A percentile compares a stretch with the other conserved stretches of the same genome.
These are phyloP conservation scores for Iberis pinnata DNA, from an alignment of 345 rosid species.

Conservation along the genomic window DNA sequence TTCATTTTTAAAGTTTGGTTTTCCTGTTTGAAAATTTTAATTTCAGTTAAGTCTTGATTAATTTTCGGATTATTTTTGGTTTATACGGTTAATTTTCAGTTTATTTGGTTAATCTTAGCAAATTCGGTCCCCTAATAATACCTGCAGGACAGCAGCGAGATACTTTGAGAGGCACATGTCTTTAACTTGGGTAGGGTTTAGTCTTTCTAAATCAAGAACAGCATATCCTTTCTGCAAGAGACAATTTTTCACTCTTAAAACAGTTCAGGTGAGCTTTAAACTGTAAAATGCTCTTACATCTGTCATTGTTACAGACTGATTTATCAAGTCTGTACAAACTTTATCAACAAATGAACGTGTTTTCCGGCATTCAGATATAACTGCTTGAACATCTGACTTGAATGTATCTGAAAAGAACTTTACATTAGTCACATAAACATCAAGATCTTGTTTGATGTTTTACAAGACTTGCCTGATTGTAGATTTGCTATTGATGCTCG, in stretches of 20 bases:
- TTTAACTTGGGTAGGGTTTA: slow-evolving; percentile 44
- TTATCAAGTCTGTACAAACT: slow-evolving; percentile 44
- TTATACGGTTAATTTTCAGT: too few relatives aligned
- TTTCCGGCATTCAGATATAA: slow-evolving; percentile 62
- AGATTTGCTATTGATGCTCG: slow-evolving; percentile 51
- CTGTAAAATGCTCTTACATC: slow-evolving; percentile 44
- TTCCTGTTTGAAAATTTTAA: too few relatives aligned
- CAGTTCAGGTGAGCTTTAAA: slow-evolving; percentile 2
- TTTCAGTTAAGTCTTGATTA: too few relatives aligned
- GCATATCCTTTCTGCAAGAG: slow-evolving; percentile 65
- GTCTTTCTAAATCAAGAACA: slow-evolving; percentile 53
- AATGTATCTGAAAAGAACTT: slow-evolving; percentile 38
- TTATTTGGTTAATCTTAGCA: too few relatives aligned
- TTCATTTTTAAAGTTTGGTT: too few relatives aligned
- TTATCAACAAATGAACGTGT: slow-evolving; percentile 60
- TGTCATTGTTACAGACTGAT: slow-evolving; percentile 42
- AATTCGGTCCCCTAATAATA: slow-evolving; percentile 31
- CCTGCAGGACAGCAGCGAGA: slow-evolving; percentile 63
- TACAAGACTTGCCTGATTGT: slow-evolving; percentile 50
- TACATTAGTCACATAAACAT: neutral
- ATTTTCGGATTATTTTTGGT: too few relatives aligned
- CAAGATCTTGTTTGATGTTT: neutral
- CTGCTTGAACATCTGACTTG: slow-evolving; percentile 56
- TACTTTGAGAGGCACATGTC: slow-evolving; percentile 67
- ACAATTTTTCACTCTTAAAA: neutral